phyloP scores from a whole-genome alignment of 371 early-diverging fungal genomes.

The Spraguea lophii region DNA sequence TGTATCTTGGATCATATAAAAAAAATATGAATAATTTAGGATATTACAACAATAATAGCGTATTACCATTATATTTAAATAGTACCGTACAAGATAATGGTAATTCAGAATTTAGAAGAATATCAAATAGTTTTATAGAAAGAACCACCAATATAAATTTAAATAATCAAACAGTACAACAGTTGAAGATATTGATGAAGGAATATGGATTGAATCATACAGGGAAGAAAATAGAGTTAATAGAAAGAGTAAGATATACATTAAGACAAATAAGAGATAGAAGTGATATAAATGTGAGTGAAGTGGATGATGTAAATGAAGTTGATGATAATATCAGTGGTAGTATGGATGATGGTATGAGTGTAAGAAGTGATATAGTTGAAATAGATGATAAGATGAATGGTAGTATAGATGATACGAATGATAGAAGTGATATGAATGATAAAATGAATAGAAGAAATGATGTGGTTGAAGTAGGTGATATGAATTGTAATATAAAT shows the following conservation, averaged over 20 bases:
- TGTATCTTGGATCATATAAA: constrained; percentile 27
- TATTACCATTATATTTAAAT: constrained; percentile 40
- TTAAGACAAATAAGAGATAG: neutral
- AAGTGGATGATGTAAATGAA: neutral
- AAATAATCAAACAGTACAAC: constrained; percentile 40
- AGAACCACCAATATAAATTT: constrained; percentile 23
- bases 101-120: constrained; percentile 22
- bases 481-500: no score
- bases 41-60: constrained; percentile 22
- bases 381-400: no score
- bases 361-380: no score
- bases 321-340: neutral
- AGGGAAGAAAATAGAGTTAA: constrained; percentile 41
- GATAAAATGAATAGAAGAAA: no score
- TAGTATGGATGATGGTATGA: neutral
- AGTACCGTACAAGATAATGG: constrained; percentile 17
- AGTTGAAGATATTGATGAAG: constrained; percentile 42
- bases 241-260: constrained; percentile 10
- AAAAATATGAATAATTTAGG: constrained; percentile 4
- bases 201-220: constrained; percentile 45
- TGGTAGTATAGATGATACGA: no score
- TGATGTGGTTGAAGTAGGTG: no score
- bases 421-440: no score
- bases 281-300: neutral
- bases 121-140: constrained; percentile 23